These are phyloP conservation scores for Ascochyta pisi DNA, from an alignment of 2,329 filamentous ascomycete genomes.

Conservation along the genomic window DNA sequence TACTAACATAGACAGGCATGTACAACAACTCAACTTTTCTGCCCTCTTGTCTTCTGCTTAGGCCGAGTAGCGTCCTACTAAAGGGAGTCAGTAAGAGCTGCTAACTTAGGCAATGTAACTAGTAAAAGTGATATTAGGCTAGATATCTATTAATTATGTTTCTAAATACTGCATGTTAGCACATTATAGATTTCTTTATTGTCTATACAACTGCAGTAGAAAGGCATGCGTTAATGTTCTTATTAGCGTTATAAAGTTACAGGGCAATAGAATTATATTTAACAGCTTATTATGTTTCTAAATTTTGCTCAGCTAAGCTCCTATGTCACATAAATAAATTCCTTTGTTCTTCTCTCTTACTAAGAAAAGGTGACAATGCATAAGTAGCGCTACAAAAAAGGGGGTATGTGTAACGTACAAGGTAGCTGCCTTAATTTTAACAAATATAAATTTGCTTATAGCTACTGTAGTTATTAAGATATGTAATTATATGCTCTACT, in stretches of 20 bases:
- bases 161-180: not conserved
- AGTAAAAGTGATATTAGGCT: not conserved
- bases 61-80: not conserved
- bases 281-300: too few relatives aligned
- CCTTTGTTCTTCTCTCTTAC: too few relatives aligned
- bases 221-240: not conserved
- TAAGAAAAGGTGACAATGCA: too few relatives aligned
- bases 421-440: too few relatives aligned
- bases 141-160: not conserved
- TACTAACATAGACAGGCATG: not conserved
- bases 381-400: too few relatives aligned
- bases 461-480: too few relatives aligned
- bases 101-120: not conserved
- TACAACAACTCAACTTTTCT: not conserved
- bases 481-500: too few relatives aligned
- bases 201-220: slow-evolving; percentile 1
- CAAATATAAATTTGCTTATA: too few relatives aligned
- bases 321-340: too few relatives aligned
- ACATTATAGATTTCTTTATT: not conserved
- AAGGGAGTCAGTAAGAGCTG: not conserved
- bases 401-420: too few relatives aligned
- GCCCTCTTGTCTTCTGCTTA: not conserved
- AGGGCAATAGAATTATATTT: not conserved
- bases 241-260: not conserved
- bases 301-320: too few relatives aligned